A percentile compares a stretch with the other conserved stretches of the same genome.
These are phyloP conservation scores for Ophiocordyceps camponoti-leonardi DNA, from an alignment of 2,329 filamentous ascomycete genomes.

Conservation along the genomic window DNA sequence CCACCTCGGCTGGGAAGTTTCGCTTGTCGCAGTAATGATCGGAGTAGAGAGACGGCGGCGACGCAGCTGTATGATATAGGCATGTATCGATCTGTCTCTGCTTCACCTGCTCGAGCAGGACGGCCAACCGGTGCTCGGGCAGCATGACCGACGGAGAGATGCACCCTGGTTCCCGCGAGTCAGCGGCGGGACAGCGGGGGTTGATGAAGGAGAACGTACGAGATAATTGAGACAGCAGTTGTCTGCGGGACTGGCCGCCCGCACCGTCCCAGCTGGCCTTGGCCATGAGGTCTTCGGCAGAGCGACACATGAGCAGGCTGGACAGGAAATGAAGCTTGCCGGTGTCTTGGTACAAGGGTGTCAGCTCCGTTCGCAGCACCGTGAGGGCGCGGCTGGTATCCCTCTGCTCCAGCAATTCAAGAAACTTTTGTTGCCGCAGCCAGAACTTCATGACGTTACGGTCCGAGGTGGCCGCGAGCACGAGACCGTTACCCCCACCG, in stretches of 20 bases:
- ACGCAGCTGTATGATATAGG: slow-evolving; percentile 70
- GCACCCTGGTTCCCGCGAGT: slow-evolving; percentile 35
- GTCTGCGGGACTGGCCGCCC: slow-evolving; percentile 52
- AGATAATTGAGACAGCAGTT: slow-evolving; percentile 65
- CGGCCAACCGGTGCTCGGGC: slow-evolving; percentile 72
- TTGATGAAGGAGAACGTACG: slow-evolving; percentile 33
- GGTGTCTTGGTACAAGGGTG: slow-evolving; percentile 67
- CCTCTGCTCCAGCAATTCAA: slow-evolving; percentile 68
- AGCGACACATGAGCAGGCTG: slow-evolving; percentile 76
- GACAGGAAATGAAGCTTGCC: slow-evolving; percentile 67
- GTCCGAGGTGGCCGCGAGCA: slow-evolving; percentile 60
- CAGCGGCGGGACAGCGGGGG: neutral
- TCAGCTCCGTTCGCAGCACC: slow-evolving; percentile 77
- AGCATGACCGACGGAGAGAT: slow-evolving; percentile 97
- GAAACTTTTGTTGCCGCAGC: slow-evolving; percentile 83
- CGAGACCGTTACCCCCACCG: slow-evolving; percentile 39
- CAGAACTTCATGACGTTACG: slow-evolving; percentile 69
- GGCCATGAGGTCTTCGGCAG: slow-evolving; percentile 55
- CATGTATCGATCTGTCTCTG: slow-evolving; percentile 68
- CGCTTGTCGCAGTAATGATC: slow-evolving; percentile 71
- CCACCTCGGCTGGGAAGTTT: slow-evolving; percentile 59
- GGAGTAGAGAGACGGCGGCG: slow-evolving; percentile 69
- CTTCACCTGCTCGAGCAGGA: slow-evolving; percentile 70
- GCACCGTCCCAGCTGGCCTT: slow-evolving; percentile 80
- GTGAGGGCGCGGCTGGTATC: slow-evolving; percentile 58